Evolutionary conservation across 225 moss, liverwort and hornwort species (phyloP).

Genomic region (Rhytidiadelphus loreus): DNA sequence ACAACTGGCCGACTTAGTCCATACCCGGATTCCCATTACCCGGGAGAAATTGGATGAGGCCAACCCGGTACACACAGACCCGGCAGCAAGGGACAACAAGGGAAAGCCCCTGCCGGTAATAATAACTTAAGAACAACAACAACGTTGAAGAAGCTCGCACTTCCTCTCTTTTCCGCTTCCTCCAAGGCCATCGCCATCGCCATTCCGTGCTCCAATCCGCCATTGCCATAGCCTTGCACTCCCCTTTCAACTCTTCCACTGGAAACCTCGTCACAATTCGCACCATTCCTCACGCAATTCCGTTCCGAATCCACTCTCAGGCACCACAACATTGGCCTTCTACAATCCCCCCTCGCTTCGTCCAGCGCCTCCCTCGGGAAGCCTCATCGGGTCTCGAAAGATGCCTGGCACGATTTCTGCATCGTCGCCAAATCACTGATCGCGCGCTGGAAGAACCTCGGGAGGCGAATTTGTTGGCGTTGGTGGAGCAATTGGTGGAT

Average conservation of each 20-base stretch:
- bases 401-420: neutral
- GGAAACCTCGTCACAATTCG: neutral
- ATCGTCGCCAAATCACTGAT: neutral
- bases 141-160: conserved; percentile 5
- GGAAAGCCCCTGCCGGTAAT: neutral
- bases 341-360: neutral
- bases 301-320: neutral
- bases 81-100: conserved; percentile 9
- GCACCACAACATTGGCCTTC: neutral
- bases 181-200: neutral
- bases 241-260: neutral
- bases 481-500: neutral
- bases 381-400: neutral
- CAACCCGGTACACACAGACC: neutral
- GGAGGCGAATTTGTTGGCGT: neutral
- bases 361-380: neutral
- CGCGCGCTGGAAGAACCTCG: neutral
- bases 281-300: neutral
- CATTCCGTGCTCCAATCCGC: neutral
- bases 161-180: neutral
- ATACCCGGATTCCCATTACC: neutral
- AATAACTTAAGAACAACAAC: neutral
- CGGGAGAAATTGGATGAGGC: neutral
- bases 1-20: fast-evolving
- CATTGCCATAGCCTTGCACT: neutral